A percentile compares a stretch with the other conserved stretches of the same genome.
Conservation (phyloP, 2,329 filamentous ascomycete genomes). For the Paraphaeosphaeria sporulosa region DNA sequence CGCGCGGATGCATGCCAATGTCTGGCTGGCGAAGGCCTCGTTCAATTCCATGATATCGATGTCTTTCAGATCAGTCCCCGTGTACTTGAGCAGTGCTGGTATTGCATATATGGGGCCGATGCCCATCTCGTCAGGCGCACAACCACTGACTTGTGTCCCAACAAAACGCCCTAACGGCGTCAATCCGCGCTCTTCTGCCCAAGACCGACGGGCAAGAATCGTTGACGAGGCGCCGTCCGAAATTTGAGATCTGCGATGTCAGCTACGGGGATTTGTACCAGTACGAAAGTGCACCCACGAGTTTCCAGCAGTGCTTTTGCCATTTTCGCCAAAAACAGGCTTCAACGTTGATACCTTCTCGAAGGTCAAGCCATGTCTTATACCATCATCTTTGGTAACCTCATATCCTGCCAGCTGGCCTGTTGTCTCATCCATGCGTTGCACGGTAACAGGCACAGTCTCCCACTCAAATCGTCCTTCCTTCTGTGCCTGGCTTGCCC, state of each 20-base stretch:
- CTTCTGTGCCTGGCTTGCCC: constrained; percentile 88
- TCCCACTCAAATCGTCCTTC: constrained; percentile 90
- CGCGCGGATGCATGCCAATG: constrained; percentile 79
- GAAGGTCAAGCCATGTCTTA: constrained; percentile 85
- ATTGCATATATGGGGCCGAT: constrained; percentile 79
- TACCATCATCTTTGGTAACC: constrained; percentile 86
- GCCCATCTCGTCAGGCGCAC: constrained; percentile 94
- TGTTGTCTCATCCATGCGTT: constrained; percentile 78
- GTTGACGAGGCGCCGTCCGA: constrained; percentile 92
- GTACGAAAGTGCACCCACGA: constrained; percentile 26
- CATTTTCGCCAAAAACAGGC: constrained; percentile 87
- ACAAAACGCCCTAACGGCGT: constrained; percentile 94
- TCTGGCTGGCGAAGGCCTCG: constrained; percentile 97
- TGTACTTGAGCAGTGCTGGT: constrained; percentile 81
- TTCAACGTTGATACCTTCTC: constrained; percentile 85
- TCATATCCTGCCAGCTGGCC: constrained; percentile 79
- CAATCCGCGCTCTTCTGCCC: constrained; percentile 83
- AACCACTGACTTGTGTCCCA: constrained; percentile 86
- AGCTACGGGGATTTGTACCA: background rate
- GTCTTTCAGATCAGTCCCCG: constrained; percentile 78
- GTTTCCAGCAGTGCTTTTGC: constrained; percentile 91
- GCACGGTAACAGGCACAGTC: constrained; percentile 85
- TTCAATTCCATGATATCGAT: constrained; percentile 93
- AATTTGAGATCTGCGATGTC: constrained; percentile 74
- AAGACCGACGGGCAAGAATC: constrained; percentile 90